Evolutionary conservation across 2,329 filamentous ascomycete genomes (phyloP), one percentile per base, ranked within the genome.

Genomic region (Triangularia setosa): DNA sequence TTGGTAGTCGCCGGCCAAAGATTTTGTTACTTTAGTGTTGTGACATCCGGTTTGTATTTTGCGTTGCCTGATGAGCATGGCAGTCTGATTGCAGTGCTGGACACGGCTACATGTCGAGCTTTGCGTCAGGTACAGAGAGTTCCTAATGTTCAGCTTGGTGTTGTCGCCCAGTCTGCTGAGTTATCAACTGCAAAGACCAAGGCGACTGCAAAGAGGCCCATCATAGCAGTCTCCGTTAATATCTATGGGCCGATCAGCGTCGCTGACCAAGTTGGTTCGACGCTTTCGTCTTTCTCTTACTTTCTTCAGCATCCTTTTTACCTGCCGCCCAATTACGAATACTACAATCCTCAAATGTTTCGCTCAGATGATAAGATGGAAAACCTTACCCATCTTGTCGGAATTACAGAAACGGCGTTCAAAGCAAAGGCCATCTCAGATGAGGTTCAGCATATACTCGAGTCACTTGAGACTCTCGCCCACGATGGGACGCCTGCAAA

Each of bases 341-440:
- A 68, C 23, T 27, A 57, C 12, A 68, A 68, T 28, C 67, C 67
- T 1, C 67, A 68, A 18, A 65, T 65, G 27, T 62, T 58, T 21
- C 62, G 60, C 16, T 33, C 30, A 8, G 57, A 48, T 11, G 66
- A 59, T 9, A 12, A 21, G 4, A 58, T 55, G 52, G 53, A 52
- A 23, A 55, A 68, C 40, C 60, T 69, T 3, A 61, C 58, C 9
- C 57, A 65, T n/a, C 62, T 68, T 3, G 62, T 68, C 23, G 64
- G 62, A 14, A 64, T 56, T 12, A 54, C 25, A 4, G 48, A 55
- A 14, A 40, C 12, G 14, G 59, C 55, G 14, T 61, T 56, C 12
- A 21, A 35, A 23, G 44, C 59, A 9, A 61, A 61, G 25, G 48
- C 24, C 7, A 25, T 61, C 14, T 61, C 59, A 23, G 59, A 61